A percentile compares a stretch with the other conserved stretches of the same genome.
phyloP scores from a whole-genome alignment of 2,329 filamentous ascomycete species.

The Elsinoe arachidis region DNA sequence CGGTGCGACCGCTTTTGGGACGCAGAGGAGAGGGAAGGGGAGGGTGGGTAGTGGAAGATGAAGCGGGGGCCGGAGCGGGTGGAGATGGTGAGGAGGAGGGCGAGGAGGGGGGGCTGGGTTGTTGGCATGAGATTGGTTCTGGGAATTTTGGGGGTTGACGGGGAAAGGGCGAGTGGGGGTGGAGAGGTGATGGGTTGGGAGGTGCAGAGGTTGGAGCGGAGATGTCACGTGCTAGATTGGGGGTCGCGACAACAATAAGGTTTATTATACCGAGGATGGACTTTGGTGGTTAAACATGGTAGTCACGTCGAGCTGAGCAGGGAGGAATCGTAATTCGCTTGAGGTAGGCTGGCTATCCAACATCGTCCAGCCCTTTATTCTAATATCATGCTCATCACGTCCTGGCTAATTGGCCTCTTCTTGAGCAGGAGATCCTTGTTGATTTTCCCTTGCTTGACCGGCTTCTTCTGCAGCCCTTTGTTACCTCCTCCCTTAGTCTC shows the following conservation, averaged over 20 bases:
- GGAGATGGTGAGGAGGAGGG: constrained; percentile 65
- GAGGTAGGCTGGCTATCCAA: not conserved
- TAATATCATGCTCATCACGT: constrained; percentile 12
- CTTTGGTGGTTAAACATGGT: no score
- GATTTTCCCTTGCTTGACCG: constrained; percentile 10
- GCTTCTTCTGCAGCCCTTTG: not conserved
- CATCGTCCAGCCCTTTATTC: not conserved
- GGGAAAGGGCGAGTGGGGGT: not conserved
- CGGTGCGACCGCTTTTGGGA: constrained; percentile 11
- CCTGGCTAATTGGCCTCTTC: constrained; percentile 20
- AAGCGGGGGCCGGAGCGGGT: constrained; percentile 72
- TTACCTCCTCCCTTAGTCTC: constrained; percentile 26
- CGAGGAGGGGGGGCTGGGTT: constrained; percentile 48
- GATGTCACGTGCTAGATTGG: not conserved
- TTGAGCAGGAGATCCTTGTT: constrained; percentile 16
- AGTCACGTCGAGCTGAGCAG: not conserved
- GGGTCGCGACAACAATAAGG: not conserved
- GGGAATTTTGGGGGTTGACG: not conserved
- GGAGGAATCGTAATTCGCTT: not conserved
- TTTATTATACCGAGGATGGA: no score
- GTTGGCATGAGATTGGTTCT: not conserved
- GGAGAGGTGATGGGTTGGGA: not conserved
- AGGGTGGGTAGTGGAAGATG: constrained; percentile 75
- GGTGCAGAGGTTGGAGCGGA: constrained; percentile 1
- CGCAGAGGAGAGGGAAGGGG: constrained; percentile 29